Base-by-base conservation (phyloP, 2,329 filamentous ascomycete genomes). In the Venturia pyrina region DNA sequence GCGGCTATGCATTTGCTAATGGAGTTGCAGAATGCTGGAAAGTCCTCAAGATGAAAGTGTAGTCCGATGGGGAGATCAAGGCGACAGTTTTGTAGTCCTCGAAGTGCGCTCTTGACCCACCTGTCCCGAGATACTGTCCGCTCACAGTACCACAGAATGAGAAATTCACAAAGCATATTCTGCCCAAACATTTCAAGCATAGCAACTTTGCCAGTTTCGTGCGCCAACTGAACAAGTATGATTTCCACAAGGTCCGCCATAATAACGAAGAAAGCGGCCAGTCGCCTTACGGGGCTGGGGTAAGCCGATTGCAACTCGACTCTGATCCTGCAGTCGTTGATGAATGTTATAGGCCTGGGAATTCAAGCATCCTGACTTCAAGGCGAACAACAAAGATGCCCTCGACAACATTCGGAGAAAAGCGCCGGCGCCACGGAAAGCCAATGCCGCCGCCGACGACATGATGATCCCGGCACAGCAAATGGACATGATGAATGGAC, bases 131-230 rank as follows among this genome's bases (percentile, higher is more conserved):
- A n/a, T 37, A 19, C 32, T n/a, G 21, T n/a, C 13, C 53, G 37
- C 28, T 66, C 3, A 62, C 40, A n/a, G 15, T 32, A 65, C 46
- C 53, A 59, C 75, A 97, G 93, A 96, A 96, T 77, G 93, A 98
- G 76, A 96, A 96, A 77, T 99, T 99, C 74, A 98, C 95, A 28
- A 96, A 97, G 76, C 89, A 90, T 48, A 96, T 99, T 71, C 85
- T 99, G 19, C 95, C 95, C 2, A 97, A 98, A 75, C 92, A 98
- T 73, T 99, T 99, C 82, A 99, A 99, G 78, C 95, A 98, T 79
- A 96, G 91, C 84, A 97, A 97, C 76, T 97, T 97, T 80, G 93
- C 93, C 41, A 96, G 92, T 78, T 97, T 97, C 75, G 93, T 97
- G 67, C 89, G 93, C 62, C 93, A 97, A 76, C 81, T 97, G 67